Evolutionary conservation across 2,329 filamentous ascomycete genomes (phyloP), one percentile per base, ranked within the genome.

Genomic region (Diplocarpon rosae): DNA sequence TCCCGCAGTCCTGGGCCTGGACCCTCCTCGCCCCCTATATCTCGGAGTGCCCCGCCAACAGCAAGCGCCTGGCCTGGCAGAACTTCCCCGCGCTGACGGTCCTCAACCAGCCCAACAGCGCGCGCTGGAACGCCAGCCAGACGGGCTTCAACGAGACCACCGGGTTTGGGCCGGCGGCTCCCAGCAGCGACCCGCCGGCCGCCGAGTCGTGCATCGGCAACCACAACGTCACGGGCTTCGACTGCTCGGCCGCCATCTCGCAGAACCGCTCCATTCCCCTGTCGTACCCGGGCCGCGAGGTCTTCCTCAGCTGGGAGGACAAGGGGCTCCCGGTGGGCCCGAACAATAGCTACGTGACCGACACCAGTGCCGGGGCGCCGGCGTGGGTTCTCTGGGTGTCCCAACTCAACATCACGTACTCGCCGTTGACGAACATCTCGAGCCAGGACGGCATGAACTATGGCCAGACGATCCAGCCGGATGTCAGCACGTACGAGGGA

Each of bases 1-100:
- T 90, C 17, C 85, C 85, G 0, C 86, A 93, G 62, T 85, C 80
- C 0, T 93, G 85, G 85, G 76, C 80, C 0, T 93, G 86, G 86
- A 83, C 85, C 0, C 71, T 86, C 16, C 69, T 92, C 4, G 85
- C 86, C 0, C 86, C 85, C 0, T 88, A 88, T 63, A 89, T 93
- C 62, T 79, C 76, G 30, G 80, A 72, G 5, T 93, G 86, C 62
- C 85, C 86, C 0, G 66, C 65, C 35, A 77, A 82, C 60, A 78
- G 81, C 53, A 90, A 84, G 1, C 77, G 84, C 6, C 69, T 93
- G 27, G 73, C 78, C 17, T 93, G 86, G 85, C 83, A 90, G 61
- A 93, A 93, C 67, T 89, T 85, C 66, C 86, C 85, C 0, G 71
- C 75, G 0, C 66, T 92, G 13, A 69, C 73, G 54, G 70, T 92